A percentile compares a stretch with the other conserved stretches of the same genome.
These are phyloP conservation scores for Candida piceae DNA, from an alignment of 805 yeast species.

Conservation along the genomic window DNA sequence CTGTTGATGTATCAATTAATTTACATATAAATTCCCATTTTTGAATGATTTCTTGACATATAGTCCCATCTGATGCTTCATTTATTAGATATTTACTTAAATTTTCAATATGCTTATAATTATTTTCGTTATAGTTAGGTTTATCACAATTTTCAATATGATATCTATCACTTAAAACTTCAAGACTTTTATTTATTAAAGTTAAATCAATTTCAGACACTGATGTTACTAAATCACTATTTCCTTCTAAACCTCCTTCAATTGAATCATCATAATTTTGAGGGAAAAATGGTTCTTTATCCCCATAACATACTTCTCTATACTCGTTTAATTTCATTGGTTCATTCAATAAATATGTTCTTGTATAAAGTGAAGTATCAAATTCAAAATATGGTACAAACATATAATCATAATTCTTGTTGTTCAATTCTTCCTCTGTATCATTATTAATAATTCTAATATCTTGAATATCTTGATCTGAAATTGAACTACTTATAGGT, in stretches of 20 bases:
- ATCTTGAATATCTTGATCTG: conserved; percentile 10
- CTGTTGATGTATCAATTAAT: conserved; percentile 8
- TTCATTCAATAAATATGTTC: conserved; percentile 8
- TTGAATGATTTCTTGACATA: conserved; percentile 6
- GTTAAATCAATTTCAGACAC: not conserved
- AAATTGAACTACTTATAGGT: conserved; percentile 6
- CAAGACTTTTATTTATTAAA: not conserved
- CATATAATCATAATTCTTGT: conserved; percentile 5
- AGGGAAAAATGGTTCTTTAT: no score
- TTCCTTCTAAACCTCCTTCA: not conserved
- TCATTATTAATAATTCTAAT: conserved; percentile 13
- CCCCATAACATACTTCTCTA: conserved; percentile 9
- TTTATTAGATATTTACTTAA: conserved; percentile 9
- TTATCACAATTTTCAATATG: conserved; percentile 1
- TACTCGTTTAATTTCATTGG: conserved; percentile 10
- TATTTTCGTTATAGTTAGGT: not conserved
- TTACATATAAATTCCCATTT: conserved; percentile 8
- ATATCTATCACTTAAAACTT: conserved; percentile 3
- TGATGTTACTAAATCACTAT: not conserved
- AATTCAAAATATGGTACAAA: conserved; percentile 7
- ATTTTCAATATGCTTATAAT: conserved; percentile 7
- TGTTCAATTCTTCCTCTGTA: not conserved
- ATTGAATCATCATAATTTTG: no score
- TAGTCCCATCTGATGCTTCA: conserved; percentile 6
- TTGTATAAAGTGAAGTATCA: conserved; percentile 9